Evolutionary conservation across 2,329 filamentous ascomycete species (phyloP).

Genomic region (Fusarium brachygibbosum): DNA sequence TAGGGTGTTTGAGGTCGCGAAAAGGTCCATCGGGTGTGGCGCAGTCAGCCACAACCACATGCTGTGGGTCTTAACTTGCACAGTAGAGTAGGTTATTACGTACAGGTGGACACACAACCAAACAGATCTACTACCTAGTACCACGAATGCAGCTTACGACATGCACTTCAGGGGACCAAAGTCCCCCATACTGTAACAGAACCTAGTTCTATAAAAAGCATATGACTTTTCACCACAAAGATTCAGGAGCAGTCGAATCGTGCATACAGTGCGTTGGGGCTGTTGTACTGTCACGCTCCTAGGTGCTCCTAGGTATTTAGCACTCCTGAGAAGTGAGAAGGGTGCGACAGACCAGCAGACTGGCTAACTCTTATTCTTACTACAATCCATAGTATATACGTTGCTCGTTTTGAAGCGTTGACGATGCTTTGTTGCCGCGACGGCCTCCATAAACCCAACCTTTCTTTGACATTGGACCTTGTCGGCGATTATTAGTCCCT

Average conservation of each 20-base stretch:
- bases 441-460: constrained; percentile 12
- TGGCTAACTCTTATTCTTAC: constrained; percentile 36
- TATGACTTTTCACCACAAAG: constrained; percentile 6
- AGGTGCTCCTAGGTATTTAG: constrained; percentile 23
- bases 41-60: constrained; percentile 49
- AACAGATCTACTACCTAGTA: constrained; percentile 4
- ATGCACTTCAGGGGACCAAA: constrained; percentile 32
- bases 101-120: too few relatives aligned
- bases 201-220: constrained; percentile 46
- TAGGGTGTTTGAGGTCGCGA: constrained; percentile 41
- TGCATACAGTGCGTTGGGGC: constrained; percentile 37
- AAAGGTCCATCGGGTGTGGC: constrained; percentile 40
- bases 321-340: constrained; percentile 44
- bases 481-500: constrained; percentile 38
- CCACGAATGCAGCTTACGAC: constrained; percentile 30
- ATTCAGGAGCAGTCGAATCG: constrained; percentile 12
- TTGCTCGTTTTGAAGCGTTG: constrained; percentile 19
- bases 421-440: constrained; percentile 41
- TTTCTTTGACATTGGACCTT: constrained; percentile 45
- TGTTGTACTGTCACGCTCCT: constrained; percentile 29
- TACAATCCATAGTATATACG: constrained; percentile 28
- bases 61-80: neutral
- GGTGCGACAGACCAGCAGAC: constrained; percentile 21
- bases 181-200: constrained; percentile 42
- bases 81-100: too few relatives aligned